phyloP scores from a whole-genome alignment of 2,329 filamentous ascomycete species.

The Fusarium hostae region DNA sequence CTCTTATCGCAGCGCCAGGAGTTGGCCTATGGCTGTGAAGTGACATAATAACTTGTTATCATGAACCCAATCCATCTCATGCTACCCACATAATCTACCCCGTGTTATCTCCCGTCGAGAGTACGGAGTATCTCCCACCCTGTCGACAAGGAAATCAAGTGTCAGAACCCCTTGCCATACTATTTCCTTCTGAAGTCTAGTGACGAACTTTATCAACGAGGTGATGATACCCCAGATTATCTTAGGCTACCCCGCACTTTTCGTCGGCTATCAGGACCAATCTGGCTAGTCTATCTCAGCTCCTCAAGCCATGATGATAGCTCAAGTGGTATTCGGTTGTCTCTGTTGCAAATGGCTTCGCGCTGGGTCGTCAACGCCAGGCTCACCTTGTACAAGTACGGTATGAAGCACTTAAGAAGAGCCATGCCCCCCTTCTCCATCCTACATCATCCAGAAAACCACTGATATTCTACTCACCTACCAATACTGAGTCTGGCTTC shows the following conservation, averaged over 20 bases:
- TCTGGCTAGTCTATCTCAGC: neutral
- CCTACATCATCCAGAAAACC: neutral
- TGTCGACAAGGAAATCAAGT: accelerated
- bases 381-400: accelerated
- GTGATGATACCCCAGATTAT: neutral
- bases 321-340: neutral
- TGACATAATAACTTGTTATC: neutral
- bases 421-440: neutral
- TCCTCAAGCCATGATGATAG: neutral
- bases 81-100: neutral
- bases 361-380: neutral
- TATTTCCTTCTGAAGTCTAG: neutral
- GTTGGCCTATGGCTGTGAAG: neutral
- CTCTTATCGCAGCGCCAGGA: neutral
- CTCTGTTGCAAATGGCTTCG: neutral
- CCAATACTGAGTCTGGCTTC: neutral
- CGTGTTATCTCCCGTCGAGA: neutral
- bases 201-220: neutral
- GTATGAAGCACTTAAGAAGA: neutral
- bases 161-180: neutral
- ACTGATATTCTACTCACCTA: neutral
- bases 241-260: neutral
- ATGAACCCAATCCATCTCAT: neutral
- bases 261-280: neutral
- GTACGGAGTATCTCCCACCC: neutral